Evolutionary conservation across 805 yeast species (phyloP).

Genomic region (Saturnispora zaruensis): DNA sequence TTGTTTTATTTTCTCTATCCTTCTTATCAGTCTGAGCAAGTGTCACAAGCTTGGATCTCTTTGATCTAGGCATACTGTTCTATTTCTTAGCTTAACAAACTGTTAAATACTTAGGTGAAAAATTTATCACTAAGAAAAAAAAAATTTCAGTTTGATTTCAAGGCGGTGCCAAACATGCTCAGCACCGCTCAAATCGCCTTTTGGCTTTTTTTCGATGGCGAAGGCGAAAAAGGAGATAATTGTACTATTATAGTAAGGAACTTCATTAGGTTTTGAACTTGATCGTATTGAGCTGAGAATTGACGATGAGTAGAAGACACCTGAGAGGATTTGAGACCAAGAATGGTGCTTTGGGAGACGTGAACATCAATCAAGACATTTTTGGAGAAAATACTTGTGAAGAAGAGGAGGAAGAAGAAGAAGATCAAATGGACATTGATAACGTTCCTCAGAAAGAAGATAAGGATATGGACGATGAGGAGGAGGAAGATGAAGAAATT

Average conservation of each 20-base stretch:
- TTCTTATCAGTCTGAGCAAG: slow-evolving; percentile 94
- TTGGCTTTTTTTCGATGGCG: not conserved
- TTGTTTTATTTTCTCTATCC: slow-evolving; percentile 84
- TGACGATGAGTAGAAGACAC: not conserved
- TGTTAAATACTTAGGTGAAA: not conserved
- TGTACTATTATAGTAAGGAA: not conserved
- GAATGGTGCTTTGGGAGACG: not conserved
- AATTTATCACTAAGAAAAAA: not conserved
- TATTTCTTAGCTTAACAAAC: not conserved
- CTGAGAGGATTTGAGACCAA: not conserved
- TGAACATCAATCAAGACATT: not conserved
- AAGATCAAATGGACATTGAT: not conserved
- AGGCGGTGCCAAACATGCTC: slow-evolving; percentile 1
- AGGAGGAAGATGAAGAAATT: slow-evolving; percentile 18
- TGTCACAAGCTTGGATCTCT: slow-evolving; percentile 91
- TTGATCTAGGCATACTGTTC: slow-evolving; percentile 83
- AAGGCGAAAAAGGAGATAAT: not conserved
- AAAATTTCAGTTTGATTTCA: not conserved
- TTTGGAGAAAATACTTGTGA: not conserved
- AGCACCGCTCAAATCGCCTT: not conserved
- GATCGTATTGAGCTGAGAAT: not conserved
- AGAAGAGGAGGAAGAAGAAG: not conserved
- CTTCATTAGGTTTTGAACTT: not conserved
- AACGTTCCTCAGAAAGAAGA: not conserved
- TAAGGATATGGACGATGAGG: not conserved